Percentiles rank a stretch among this genome's conserved stretches.
phyloP scores from a whole-genome alignment of 305 asterid species.

The Nicotiana rustica region DNA sequence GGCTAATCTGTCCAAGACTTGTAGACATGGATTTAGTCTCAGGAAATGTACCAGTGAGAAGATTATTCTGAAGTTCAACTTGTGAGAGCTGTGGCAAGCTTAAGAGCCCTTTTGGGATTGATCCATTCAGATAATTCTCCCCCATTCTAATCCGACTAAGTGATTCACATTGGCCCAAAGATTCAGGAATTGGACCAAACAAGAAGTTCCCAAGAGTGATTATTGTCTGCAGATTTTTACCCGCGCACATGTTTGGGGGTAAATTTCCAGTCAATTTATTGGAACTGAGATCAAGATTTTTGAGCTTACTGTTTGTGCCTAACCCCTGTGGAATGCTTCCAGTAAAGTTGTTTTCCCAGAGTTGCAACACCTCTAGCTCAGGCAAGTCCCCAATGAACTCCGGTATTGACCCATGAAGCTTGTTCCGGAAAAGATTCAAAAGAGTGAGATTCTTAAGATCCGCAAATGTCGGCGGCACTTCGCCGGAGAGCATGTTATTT shows the following conservation, averaged over 20 bases:
- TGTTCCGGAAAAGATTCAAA: conserved; percentile 79
- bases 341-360: conserved; percentile 94
- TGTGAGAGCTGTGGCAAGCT: conserved; percentile 72
- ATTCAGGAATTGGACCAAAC: conserved; percentile 81
- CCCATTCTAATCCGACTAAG: conserved; percentile 80
- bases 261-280: conserved; percentile 83
- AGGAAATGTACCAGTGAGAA: conserved; percentile 74
- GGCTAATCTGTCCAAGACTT: conserved; percentile 75
- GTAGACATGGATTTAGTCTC: conserved; percentile 47
- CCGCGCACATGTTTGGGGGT: conserved; percentile 70
- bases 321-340: conserved; percentile 76
- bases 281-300: conserved; percentile 71
- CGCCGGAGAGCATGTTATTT: conserved; percentile 72
- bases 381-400: conserved; percentile 78
- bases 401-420: conserved; percentile 84
- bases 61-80: conserved; percentile 81
- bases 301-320: conserved; percentile 74
- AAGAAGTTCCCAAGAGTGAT: conserved; percentile 81
- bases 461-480: conserved; percentile 69
- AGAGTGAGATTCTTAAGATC: conserved; percentile 75
- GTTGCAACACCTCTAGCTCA: conserved; percentile 74
- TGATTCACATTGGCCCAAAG: conserved; percentile 74
- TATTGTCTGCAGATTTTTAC: conserved; percentile 65
- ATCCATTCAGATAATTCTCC: conserved; percentile 84
- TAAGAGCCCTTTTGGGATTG: conserved; percentile 75